phyloP scores from a whole-genome alignment of 2,329 filamentous ascomycete species.

The Aureobasidium uvarum region DNA sequence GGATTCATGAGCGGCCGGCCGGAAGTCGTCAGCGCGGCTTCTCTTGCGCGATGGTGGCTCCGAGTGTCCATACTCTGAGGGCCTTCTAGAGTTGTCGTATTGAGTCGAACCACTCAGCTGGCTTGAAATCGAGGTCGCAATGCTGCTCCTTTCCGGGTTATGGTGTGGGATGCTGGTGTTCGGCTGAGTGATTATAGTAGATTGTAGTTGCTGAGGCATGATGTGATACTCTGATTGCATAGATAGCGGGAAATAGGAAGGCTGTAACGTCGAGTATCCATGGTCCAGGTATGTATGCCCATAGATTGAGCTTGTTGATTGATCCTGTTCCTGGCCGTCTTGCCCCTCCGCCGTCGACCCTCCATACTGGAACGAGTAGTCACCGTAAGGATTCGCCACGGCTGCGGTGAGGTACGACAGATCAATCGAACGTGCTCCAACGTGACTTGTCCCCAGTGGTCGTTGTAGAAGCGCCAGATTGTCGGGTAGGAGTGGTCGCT shows the following conservation, averaged over 20 bases:
- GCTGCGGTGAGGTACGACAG: slow-evolving; percentile 5
- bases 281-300: background rate
- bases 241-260: slow-evolving; percentile 6
- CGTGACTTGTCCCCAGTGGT: background rate
- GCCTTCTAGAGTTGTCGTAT: slow-evolving; percentile 4
- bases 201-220: background rate
- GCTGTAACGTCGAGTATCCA: slow-evolving; percentile 1
- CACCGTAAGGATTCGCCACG: slow-evolving; percentile 16
- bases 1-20: background rate
- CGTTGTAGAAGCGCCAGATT: slow-evolving; percentile 9
- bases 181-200: background rate
- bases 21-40: slow-evolving; percentile 13
- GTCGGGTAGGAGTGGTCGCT: background rate
- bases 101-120: slow-evolving; percentile 1
- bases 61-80: background rate
- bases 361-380: slow-evolving; percentile 13
- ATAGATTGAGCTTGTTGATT: background rate
- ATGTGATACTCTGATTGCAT: background rate
- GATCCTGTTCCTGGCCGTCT: slow-evolving; percentile 1
- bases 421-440: background rate
- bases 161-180: background rate
- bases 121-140: slow-evolving; percentile 7
- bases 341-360: background rate
- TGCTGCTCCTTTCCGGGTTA: background rate
- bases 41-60: slow-evolving; percentile 18